These are phyloP conservation scores for Sextonia rubra DNA, from an alignment of 164 flowering plant genomes.

Conservation along the genomic window DNA sequence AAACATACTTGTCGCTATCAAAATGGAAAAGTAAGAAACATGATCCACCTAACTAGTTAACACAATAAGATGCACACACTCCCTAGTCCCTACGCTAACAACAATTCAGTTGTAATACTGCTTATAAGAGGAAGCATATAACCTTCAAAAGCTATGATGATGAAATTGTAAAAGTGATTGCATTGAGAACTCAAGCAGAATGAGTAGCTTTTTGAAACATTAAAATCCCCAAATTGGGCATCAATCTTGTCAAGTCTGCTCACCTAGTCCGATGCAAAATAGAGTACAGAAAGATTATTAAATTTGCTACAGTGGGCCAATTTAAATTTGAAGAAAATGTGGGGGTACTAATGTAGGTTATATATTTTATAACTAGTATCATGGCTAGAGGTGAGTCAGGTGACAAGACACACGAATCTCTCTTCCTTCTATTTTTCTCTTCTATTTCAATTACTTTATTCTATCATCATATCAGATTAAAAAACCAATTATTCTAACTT, in stretches of 20 bases:
- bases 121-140: neutral
- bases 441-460: too few species aligned
- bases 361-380: too few species aligned
- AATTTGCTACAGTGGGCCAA: too few species aligned
- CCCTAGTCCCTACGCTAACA: neutral
- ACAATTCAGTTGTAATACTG: neutral
- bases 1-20: neutral
- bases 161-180: neutral
- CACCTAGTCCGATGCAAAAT: neutral
- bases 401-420: too few species aligned
- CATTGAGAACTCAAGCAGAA: neutral
- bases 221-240: neutral
- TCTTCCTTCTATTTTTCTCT: too few species aligned
- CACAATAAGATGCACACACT: neutral
- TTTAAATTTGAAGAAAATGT: too few species aligned
- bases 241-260: neutral
- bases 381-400: too few species aligned
- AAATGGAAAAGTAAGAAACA: neutral
- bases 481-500: too few species aligned
- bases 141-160: neutral
- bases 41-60: neutral
- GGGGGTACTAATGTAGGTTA: too few species aligned
- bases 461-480: too few species aligned
- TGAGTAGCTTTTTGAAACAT: neutral
- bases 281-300: neutral